These are phyloP conservation scores for Mesotaenium endlicherianum DNA, from an alignment of 139 green algal genomes.

Conservation along the genomic window DNA sequence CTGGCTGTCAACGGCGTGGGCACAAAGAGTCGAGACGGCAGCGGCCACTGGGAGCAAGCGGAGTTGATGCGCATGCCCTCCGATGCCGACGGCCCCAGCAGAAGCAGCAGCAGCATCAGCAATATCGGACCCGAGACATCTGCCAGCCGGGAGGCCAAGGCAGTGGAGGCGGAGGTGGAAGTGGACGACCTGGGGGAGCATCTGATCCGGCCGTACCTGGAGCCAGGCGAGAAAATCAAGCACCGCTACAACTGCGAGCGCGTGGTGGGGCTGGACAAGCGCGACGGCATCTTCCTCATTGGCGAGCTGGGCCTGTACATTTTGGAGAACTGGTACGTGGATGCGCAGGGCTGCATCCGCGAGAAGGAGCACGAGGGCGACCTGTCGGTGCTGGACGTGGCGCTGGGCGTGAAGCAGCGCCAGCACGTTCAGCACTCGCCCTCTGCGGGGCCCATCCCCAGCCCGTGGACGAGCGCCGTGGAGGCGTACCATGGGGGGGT, in stretches of 20 bases:
- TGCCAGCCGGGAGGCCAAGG: too few species aligned
- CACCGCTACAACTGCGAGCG: constrained; percentile 46
- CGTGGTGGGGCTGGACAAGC: constrained; percentile 46
- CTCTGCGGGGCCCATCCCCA: not conserved
- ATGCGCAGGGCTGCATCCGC: constrained; percentile 23
- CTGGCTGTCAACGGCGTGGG: too few species aligned
- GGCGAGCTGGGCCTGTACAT: constrained; percentile 47
- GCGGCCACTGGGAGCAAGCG: too few species aligned
- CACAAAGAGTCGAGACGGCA: too few species aligned
- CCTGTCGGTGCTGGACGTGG: constrained; percentile 43
- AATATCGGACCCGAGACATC: too few species aligned
- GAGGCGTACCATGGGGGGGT: not conserved
- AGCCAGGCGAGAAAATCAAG: constrained; percentile 27
- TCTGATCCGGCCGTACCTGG: constrained; percentile 43
- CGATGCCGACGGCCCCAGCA: not conserved
- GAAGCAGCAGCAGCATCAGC: too few species aligned
- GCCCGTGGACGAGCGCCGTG: not conserved
- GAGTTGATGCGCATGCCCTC: not conserved
- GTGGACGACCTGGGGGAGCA: constrained; percentile 47
- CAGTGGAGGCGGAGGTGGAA: not conserved
- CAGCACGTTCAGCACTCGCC: not conserved
- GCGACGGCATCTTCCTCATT: constrained; percentile 45
- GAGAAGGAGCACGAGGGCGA: constrained; percentile 33
- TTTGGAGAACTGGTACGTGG: constrained; percentile 40
- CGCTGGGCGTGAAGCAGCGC: constrained; percentile 24